Base-by-base conservation (phyloP, 2,329 filamentous ascomycete species). In the Cytospora chrysosperma region DNA sequence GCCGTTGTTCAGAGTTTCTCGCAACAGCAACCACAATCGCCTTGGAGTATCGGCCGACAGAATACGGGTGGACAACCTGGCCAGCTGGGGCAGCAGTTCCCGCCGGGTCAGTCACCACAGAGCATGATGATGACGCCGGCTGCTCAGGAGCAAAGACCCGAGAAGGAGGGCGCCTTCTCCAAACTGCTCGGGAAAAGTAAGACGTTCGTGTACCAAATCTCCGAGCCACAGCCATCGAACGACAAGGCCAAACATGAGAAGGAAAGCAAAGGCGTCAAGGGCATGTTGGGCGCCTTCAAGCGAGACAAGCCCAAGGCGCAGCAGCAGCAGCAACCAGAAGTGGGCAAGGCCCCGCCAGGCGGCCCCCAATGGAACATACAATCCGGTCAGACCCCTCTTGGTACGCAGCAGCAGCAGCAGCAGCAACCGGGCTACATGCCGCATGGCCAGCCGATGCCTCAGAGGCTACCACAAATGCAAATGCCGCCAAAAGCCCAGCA, bases 221-320 rank as follows among this genome's bases (percentile, higher is more conserved):
- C 59, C 34, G 59, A 61, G 21, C 54, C 51, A 15, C 62, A 67
- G 24, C 61, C 64, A 26, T 51, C 62, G 5, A 66, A 68, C 17
- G 70, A 66, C 28, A 64, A 71, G 55, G 64, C 68, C 12, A 69
- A 66, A 21, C 54, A 66, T 1, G 62, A 67, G 6, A 71, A 70
- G 58, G 68, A 69, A 30, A 70, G 70, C 19, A 71, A 70, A 55
- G 59, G 68, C 8, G 58, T 67, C 34, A 70, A 70, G 51, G 65
- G 68, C 8, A 57, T 73, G 8, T 64, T 71, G 40, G 65, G 65
- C 15, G 70, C 68, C 2, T 71, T 73, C 26, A 71, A 71, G 52
- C 64, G 70, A 24, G 64, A 64, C 54, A 63, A 64, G 7, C 66
- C 69, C 9, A 73, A 71, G 62, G 67, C 19, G 9, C 43, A 47